phyloP scores from a whole-genome alignment of 345 rosid species.

The Raphanus raphanistrum region DNA sequence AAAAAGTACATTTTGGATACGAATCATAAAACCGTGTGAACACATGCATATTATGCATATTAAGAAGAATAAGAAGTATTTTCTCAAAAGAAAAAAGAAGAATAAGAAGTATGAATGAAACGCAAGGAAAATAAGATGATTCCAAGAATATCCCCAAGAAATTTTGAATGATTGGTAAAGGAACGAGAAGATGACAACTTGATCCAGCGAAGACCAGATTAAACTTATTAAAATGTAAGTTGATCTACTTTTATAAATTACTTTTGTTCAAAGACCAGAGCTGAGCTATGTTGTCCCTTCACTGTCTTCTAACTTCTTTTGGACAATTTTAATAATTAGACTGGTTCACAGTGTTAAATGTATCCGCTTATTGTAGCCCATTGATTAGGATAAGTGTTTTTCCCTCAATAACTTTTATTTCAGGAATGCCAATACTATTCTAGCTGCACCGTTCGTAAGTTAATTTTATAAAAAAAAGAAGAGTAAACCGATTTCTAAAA shows the following conservation, averaged over 20 bases:
- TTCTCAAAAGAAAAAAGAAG: too few species aligned
- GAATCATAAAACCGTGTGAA: background rate
- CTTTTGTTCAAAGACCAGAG: slow-evolving; percentile 8
- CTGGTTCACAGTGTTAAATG: slow-evolving; percentile 3
- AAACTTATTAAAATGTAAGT: slow-evolving; percentile 13
- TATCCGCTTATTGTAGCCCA: background rate
- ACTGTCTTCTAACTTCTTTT: slow-evolving; percentile 20
- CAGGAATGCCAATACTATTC: background rate
- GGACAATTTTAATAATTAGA: background rate
- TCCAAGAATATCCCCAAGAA: background rate
- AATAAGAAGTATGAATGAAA: background rate
- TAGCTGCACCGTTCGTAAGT: background rate
- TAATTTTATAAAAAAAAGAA: background rate
- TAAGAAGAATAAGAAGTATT: background rate
- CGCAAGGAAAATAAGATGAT: background rate
- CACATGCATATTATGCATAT: background rate
- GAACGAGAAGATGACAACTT: slow-evolving; percentile 46
- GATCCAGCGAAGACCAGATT: slow-evolving; percentile 50
- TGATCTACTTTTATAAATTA: slow-evolving; percentile 13
- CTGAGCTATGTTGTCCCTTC: slow-evolving; percentile 23
- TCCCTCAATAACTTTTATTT: background rate
- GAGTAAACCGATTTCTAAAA: background rate
- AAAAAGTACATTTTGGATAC: background rate
- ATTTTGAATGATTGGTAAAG: slow-evolving; percentile 36
- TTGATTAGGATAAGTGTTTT: background rate